Evolutionary conservation across 2,329 filamentous ascomycete genomes (phyloP).

Genomic region (Fusarium pilosicola): DNA sequence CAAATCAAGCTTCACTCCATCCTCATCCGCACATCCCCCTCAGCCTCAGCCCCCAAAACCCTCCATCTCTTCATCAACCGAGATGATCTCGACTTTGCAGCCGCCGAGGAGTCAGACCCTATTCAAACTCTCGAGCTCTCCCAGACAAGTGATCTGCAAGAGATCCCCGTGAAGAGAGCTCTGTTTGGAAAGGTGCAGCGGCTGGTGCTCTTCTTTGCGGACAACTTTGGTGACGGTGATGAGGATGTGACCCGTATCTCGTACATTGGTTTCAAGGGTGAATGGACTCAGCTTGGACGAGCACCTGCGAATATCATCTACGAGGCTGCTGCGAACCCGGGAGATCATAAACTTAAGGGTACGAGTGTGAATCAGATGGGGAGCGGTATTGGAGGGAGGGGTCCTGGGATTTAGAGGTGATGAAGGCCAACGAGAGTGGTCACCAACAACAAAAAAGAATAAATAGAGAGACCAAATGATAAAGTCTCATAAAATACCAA

Average conservation of each 20-base stretch:
- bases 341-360: conserved; percentile 79
- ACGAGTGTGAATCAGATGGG: conserved; percentile 65
- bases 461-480: not conserved
- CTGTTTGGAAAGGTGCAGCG: conserved; percentile 87
- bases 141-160: conserved; percentile 83
- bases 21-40: conserved; percentile 81
- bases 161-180: conserved; percentile 87
- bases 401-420: conserved; percentile 46
- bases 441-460: not conserved
- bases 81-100: conserved; percentile 84
- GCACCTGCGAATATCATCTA: conserved; percentile 85
- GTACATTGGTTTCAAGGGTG: conserved; percentile 93
- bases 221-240: conserved; percentile 85
- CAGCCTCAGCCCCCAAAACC: conserved; percentile 78
- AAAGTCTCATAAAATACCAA: not conserved
- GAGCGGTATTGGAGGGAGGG: conserved; percentile 60
- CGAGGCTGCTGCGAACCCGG: conserved; percentile 91
- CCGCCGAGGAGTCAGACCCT: conserved; percentile 74
- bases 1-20: conserved; percentile 94
- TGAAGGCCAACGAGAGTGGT: not conserved
- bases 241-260: conserved; percentile 82
- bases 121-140: conserved; percentile 82
- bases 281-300: conserved; percentile 84
- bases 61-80: conserved; percentile 90
- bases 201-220: conserved; percentile 86